Evolutionary conservation across 352 stramenopile genomes (phyloP).

Genomic region (Phytophthora colocasiae): DNA sequence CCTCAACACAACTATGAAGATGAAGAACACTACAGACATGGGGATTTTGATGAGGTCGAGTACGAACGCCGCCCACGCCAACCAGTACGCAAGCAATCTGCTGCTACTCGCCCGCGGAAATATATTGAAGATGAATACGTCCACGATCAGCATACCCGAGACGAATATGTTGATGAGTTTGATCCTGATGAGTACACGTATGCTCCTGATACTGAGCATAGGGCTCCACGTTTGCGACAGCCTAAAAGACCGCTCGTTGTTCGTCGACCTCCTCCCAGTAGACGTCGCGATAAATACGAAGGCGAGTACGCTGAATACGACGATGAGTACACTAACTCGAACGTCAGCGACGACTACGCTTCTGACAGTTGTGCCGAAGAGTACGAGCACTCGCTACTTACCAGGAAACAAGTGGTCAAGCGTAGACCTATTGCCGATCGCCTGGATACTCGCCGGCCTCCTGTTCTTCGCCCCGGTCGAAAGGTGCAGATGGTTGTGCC

Average conservation of each 20-base stretch:
- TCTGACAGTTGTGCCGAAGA: conserved; percentile 9
- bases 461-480: conserved; percentile 12
- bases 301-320: conserved; percentile 14
- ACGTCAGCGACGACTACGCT: conserved; percentile 2
- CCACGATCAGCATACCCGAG: conserved; percentile 8
- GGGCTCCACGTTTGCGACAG: conserved; percentile 9
- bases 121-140: conserved; percentile 30
- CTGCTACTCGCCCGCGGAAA: conserved; percentile 13
- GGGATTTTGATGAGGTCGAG: conserved; percentile 11
- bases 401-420: conserved; percentile 26
- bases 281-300: conserved; percentile 14
- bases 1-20: conserved; percentile 24
- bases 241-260: conserved; percentile 17
- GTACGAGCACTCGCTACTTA: conserved; percentile 14
- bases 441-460: not conserved
- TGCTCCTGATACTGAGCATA: conserved; percentile 16
- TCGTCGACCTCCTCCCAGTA: conserved; percentile 16
- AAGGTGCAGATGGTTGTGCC: conserved; percentile 42
- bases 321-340: conserved; percentile 9
- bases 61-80: conserved; percentile 16
- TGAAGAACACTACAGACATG: conserved; percentile 23
- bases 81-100: conserved; percentile 15
- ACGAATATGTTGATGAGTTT: conserved; percentile 1
- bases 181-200: conserved; percentile 15
- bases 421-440: conserved; percentile 20